phyloP scores from a whole-genome alignment of 2,329 filamentous ascomycete genomes.

The Teratosphaeria viscida region DNA sequence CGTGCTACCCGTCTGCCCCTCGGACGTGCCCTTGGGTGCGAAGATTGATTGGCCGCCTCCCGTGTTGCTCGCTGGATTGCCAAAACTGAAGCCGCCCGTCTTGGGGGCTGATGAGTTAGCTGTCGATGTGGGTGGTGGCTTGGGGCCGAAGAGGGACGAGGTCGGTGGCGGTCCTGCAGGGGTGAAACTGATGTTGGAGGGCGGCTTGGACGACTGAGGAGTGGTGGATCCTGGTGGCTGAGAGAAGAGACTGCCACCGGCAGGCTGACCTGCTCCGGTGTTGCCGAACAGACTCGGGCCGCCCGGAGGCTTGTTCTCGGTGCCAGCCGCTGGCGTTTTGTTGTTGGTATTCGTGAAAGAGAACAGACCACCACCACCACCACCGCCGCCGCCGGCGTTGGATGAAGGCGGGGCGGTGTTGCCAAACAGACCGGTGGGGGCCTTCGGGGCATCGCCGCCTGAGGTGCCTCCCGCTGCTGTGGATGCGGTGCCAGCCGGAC shows the following conservation, averaged over 20 bases:
- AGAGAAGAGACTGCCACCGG: slow-evolving; percentile 6
- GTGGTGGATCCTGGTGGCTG: background rate
- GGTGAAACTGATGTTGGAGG: slow-evolving; percentile 1
- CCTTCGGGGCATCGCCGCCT: background rate
- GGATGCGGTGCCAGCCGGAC: background rate
- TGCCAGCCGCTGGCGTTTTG: background rate
- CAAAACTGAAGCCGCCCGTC: background rate
- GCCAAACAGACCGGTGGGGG: background rate
- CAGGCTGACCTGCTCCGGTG: slow-evolving; percentile 2
- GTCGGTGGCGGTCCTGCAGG: slow-evolving; percentile 5
- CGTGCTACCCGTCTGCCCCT: background rate
- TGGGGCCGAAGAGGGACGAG: background rate
- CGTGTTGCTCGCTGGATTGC: background rate
- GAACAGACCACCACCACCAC: background rate
- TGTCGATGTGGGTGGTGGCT: slow-evolving; percentile 6
- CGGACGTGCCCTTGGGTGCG: background rate
- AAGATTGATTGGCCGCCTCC: background rate
- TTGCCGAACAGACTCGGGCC: background rate
- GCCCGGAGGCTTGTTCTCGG: background rate
- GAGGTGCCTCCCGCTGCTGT: background rate
- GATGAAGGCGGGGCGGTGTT: background rate
- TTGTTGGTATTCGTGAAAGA: background rate
- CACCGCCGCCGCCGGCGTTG: background rate
- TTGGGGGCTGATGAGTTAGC: slow-evolving; percentile 1
- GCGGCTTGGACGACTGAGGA: slow-evolving; percentile 1